A percentile compares a stretch with the other conserved stretches of the same genome.
phyloP scores from a whole-genome alignment of 495 filamentous ascomycete species.

The Neurospora cerealis region DNA sequence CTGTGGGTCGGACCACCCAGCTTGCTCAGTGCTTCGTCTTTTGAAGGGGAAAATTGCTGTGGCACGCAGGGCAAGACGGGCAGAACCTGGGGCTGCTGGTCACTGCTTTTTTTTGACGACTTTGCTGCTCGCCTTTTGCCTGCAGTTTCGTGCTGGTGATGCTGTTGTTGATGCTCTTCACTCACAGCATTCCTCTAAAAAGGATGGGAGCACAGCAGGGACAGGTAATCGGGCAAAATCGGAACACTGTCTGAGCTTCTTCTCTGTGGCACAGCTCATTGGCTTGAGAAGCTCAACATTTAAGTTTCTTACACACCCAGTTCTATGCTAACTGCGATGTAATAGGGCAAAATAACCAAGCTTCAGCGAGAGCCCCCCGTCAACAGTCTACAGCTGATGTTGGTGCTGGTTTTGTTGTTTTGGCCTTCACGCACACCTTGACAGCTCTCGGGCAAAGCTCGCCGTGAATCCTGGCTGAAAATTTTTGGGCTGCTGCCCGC shows the following conservation, averaged over 20 bases:
- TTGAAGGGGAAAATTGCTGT: constrained; percentile 14
- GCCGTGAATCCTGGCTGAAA: constrained; percentile 9
- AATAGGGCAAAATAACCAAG: not conserved
- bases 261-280: not conserved
- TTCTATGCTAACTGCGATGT: not conserved
- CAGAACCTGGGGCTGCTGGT: not conserved
- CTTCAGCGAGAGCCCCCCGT: not conserved
- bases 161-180: not conserved
- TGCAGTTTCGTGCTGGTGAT: not conserved
- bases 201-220: not conserved
- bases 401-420: not conserved
- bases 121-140: not conserved
- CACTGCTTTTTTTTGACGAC: not conserved
- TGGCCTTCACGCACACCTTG: not conserved
- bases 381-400: not conserved
- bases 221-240: not conserved
- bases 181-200: not conserved
- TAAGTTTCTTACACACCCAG: not conserved
- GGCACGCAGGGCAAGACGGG: constrained; percentile 7
- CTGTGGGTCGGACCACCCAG: constrained; percentile 18
- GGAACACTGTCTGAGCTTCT: not conserved
- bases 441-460: not conserved
- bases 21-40: not conserved
- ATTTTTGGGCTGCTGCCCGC: constrained; percentile 14
- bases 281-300: not conserved